A percentile compares a stretch with the other conserved stretches of the same genome.
These are phyloP conservation scores for Chlorella sp. DNA, from an alignment of 139 green algal genomes.

Conservation along the genomic window DNA sequence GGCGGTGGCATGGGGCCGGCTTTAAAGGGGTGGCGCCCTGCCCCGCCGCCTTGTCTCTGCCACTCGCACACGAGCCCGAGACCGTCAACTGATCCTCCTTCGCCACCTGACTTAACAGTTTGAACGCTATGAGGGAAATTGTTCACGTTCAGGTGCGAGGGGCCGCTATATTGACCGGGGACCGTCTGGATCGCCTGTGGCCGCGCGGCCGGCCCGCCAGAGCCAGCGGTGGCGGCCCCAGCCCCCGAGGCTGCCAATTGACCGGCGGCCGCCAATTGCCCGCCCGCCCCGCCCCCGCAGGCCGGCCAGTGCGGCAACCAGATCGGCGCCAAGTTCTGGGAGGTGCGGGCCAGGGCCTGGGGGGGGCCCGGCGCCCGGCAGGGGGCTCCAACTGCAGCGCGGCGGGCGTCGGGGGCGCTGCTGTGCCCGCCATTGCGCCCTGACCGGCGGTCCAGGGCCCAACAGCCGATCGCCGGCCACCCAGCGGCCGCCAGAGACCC, in stretches of 20 bases:
- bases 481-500: too few relatives aligned
- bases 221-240: background rate
- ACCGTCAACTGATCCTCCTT: background rate
- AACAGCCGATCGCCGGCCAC: too few relatives aligned
- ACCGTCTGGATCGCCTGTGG: too few relatives aligned
- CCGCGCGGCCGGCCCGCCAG: too few relatives aligned
- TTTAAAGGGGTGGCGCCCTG: too few relatives aligned
- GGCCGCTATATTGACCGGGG: background rate
- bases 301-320: constrained; percentile 98
- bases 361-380: background rate
- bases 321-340: constrained; percentile 98
- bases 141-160: constrained; percentile 85
- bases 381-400: background rate
- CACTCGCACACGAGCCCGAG: too few relatives aligned
- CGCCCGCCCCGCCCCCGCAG: constrained; percentile 48
- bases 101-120: background rate
- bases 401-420: background rate
- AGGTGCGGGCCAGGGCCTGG: constrained; percentile 58
- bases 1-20: too few relatives aligned
- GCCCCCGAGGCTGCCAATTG: background rate
- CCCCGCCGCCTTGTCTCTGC: too few relatives aligned
- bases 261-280: background rate
- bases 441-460: too few relatives aligned
- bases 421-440: background rate
- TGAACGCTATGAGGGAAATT: constrained; percentile 86